A percentile compares a stretch with the other conserved stretches of the same genome.
phyloP scores from a whole-genome alignment of 1,284 basidiomycete genomes.

The Ustilago vetiveriae region DNA sequence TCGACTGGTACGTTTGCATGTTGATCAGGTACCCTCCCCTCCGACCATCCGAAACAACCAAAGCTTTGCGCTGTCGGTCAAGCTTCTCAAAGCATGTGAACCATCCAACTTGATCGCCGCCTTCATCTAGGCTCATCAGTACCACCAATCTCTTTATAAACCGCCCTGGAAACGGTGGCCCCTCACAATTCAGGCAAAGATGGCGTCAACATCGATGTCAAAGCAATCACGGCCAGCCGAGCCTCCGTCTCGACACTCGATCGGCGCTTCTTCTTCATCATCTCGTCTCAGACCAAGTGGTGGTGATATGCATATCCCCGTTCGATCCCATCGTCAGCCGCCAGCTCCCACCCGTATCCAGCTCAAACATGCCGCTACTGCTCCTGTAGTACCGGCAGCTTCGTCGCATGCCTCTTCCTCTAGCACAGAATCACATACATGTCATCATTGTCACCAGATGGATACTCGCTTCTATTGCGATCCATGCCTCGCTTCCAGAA shows the following conservation, averaged over 20 bases:
- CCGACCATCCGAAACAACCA: slow-evolving; percentile 1
- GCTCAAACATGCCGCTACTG: slow-evolving; percentile 21
- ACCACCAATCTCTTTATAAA: too few relatives aligned
- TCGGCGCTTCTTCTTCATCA: slow-evolving; percentile 11
- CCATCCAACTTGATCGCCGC: not conserved
- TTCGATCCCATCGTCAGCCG: slow-evolving; percentile 2
- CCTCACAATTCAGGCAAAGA: not conserved
- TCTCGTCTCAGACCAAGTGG: not conserved
- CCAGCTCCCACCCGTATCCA: slow-evolving; percentile 14
- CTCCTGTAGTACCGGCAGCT: not conserved
- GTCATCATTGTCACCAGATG: slow-evolving; percentile 37
- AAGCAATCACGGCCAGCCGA: slow-evolving; percentile 16
- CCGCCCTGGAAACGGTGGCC: not conserved
- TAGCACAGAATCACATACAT: slow-evolving; percentile 8
- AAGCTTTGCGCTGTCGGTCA: not conserved
- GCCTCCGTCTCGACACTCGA: slow-evolving; percentile 25
- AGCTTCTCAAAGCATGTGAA: slow-evolving; percentile 13
- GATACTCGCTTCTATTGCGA: slow-evolving; percentile 49
- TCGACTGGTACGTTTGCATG: too few relatives aligned
- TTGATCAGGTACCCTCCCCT: too few relatives aligned
- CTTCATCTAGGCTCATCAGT: slow-evolving; percentile 1
- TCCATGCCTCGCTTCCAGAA: slow-evolving; percentile 31
- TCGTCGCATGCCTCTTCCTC: not conserved
- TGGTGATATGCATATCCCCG: not conserved
- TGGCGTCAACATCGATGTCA: slow-evolving; percentile 8